A percentile compares a stretch with the other conserved stretches of the same genome.
These are phyloP conservation scores for Gossypium arboreum DNA, from an alignment of 345 rosid genomes.

Conservation along the genomic window DNA sequence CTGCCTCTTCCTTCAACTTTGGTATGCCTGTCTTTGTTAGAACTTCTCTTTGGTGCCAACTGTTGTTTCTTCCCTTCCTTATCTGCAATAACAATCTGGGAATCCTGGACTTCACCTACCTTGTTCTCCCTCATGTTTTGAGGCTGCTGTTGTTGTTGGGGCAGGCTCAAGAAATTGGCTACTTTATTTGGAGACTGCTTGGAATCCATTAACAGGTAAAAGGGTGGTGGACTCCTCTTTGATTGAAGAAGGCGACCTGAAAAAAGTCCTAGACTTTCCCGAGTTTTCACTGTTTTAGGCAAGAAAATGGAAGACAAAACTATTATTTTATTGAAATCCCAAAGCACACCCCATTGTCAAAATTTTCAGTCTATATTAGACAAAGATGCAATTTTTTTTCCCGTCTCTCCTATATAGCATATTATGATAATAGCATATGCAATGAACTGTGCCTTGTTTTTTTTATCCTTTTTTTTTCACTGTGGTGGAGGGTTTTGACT, in stretches of 20 bases:
- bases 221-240: conserved; percentile 17
- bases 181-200: conserved; percentile 43
- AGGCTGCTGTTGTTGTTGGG: conserved; percentile 25
- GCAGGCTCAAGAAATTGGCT: conserved; percentile 59
- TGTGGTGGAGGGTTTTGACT: conserved; percentile 11
- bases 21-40: conserved; percentile 89
- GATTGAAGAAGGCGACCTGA: conserved; percentile 50
- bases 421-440: too few species aligned
- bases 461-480: neutral
- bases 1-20: conserved; percentile 96
- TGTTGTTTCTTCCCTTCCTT: conserved; percentile 59
- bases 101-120: conserved; percentile 64
- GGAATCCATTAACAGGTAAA: conserved; percentile 51
- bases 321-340: conserved; percentile 26
- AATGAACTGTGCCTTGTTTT: too few species aligned
- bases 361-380: neutral
- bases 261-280: conserved; percentile 51
- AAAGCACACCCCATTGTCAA: conserved; percentile 19
- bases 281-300: conserved; percentile 49
- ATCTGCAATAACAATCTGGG: conserved; percentile 67
- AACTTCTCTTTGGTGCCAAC: conserved; percentile 61
- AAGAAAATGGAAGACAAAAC: conserved; percentile 13
- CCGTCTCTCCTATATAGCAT: too few species aligned
- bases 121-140: conserved; percentile 42
- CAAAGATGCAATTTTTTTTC: neutral